Percentiles rank a stretch among this genome's conserved stretches.
phyloP scores from a whole-genome alignment of 495 filamentous ascomycete genomes.

The Haplographium delicatum region DNA sequence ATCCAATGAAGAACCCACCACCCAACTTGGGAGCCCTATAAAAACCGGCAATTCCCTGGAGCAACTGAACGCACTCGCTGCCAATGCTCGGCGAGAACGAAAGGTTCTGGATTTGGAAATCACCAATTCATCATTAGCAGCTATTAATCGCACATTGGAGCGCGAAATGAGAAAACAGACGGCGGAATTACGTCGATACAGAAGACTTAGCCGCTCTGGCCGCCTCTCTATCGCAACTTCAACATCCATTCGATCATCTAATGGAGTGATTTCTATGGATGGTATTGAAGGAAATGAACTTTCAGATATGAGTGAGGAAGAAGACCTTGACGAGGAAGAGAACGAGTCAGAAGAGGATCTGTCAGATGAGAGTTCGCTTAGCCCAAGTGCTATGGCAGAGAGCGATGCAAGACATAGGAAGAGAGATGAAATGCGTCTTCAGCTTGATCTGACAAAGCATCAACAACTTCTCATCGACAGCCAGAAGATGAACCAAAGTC shows the following conservation, averaged over 20 bases:
- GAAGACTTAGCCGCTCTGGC: conserved; percentile 73
- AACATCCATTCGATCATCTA: conserved; percentile 14
- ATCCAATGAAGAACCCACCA: conserved; percentile 25
- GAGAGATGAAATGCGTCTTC: conserved; percentile 71
- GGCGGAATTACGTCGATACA: conserved; percentile 76
- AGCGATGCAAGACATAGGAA: conserved; percentile 41
- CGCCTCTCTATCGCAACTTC: conserved; percentile 51
- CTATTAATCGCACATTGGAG: conserved; percentile 94
- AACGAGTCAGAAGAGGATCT: conserved; percentile 17
- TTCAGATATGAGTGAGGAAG: conserved; percentile 45
- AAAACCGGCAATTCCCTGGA: conserved; percentile 42
- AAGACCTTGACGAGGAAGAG: conserved; percentile 37
- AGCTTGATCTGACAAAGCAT: conserved; percentile 81
- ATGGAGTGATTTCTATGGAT: conserved; percentile 11
- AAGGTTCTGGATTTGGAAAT: conserved; percentile 98
- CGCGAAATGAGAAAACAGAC: conserved; percentile 87
- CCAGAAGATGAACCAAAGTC: conserved; percentile 88
- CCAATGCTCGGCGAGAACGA: conserved; percentile 82
- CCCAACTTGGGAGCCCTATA: conserved; percentile 44
- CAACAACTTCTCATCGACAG: conserved; percentile 81
- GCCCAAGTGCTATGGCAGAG: conserved; percentile 38
- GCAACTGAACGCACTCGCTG: conserved; percentile 59
- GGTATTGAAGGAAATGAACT: conserved; percentile 28
- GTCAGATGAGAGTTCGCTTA: conserved; percentile 40
- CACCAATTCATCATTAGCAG: conserved; percentile 88